Conservation (phyloP, 371 early-diverging fungal species). For the Entomophthora muscae region DNA sequence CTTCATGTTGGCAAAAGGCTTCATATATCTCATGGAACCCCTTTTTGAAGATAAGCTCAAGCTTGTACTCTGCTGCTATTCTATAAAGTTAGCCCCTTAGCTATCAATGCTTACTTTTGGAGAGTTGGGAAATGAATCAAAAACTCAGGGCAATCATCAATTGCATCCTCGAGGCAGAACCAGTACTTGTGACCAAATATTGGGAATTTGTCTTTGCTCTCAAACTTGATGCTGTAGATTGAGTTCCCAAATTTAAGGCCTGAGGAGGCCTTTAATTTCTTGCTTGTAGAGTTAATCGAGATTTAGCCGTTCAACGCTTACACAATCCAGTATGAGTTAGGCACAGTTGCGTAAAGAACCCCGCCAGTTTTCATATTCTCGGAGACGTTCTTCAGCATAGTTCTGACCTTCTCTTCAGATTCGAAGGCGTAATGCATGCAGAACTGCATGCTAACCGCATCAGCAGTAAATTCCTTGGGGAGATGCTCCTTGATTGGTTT, state of each 20-base stretch:
- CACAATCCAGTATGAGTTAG: constrained; percentile 84
- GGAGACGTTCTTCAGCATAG: constrained; percentile 70
- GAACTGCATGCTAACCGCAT: constrained; percentile 92
- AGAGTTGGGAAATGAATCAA: constrained; percentile 74
- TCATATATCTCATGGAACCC: constrained; percentile 69
- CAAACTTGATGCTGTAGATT: constrained; percentile 70
- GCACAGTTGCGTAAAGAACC: constrained; percentile 84
- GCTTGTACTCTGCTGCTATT: constrained; percentile 67
- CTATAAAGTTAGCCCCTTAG: constrained; percentile 23
- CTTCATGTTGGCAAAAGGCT: constrained; percentile 27
- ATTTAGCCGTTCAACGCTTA: constrained; percentile 18
- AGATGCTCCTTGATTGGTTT: neutral
- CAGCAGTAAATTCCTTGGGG: constrained; percentile 13
- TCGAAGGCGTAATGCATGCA: constrained; percentile 96
- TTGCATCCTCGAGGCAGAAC: constrained; percentile 92
- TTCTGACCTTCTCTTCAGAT: constrained; percentile 56
- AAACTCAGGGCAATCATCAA: constrained; percentile 96
- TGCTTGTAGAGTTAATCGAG: constrained; percentile 17
- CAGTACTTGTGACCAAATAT: constrained; percentile 75
- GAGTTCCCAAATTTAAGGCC: constrained; percentile 59
- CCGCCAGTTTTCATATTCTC: constrained; percentile 65
- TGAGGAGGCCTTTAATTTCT: constrained; percentile 23
- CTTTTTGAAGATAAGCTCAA: constrained; percentile 44
- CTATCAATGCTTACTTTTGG: constrained; percentile 27
- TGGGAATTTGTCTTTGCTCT: constrained; percentile 32